phyloP scores from a whole-genome alignment of 805 yeast species.

The Yarrowia divulgata region DNA sequence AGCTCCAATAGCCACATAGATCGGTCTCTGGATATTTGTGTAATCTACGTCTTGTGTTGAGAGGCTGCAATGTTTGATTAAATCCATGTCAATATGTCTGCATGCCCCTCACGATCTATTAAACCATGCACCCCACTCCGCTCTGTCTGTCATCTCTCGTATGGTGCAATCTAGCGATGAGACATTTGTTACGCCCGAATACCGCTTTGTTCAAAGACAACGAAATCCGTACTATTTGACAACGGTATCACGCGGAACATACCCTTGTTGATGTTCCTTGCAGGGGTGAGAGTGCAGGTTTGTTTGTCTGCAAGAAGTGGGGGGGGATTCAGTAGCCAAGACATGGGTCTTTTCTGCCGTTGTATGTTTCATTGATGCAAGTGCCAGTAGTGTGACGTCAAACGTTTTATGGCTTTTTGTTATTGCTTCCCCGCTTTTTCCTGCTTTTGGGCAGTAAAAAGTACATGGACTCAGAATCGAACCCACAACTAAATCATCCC shows the following conservation, averaged over 20 bases:
- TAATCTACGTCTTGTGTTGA: no score
- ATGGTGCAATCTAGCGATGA: neutral
- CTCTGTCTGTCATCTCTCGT: neutral
- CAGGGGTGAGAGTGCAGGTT: conserved; percentile 1
- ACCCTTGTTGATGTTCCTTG: conserved; percentile 4
- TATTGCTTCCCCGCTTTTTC: no score
- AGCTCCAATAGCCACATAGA: no score
- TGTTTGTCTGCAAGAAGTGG: neutral
- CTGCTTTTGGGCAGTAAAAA: no score
- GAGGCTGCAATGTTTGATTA: no score
- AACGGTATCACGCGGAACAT: conserved; percentile 7
- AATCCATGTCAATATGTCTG: neutral
- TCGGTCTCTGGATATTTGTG: no score
- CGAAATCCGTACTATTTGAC: neutral
- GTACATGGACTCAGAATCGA: neutral
- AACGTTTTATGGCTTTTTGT: neutral
- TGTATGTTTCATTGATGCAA: neutral
- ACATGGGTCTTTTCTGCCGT: neutral
- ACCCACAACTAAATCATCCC: neutral
- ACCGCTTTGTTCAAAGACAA: neutral
- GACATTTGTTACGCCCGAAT: neutral
- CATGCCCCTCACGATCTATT: neutral
- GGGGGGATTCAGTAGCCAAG: neutral
- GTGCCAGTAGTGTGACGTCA: neutral
- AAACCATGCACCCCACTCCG: conserved; percentile 6